phyloP scores from a whole-genome alignment of 2,329 filamentous ascomycete species.

The Fusarium citri region DNA sequence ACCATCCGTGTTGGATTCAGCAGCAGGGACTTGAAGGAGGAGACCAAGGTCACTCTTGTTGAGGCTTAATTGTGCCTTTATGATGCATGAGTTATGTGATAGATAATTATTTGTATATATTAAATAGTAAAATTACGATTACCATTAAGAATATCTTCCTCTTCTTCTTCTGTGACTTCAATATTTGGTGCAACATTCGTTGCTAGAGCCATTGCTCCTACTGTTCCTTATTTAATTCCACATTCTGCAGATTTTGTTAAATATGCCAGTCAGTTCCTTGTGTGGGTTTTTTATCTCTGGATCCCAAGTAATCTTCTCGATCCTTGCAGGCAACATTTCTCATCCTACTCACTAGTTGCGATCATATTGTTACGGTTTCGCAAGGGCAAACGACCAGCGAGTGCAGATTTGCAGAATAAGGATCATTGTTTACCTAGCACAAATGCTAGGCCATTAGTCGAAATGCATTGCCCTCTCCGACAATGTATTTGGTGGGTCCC shows the following conservation, averaged over 20 bases:
- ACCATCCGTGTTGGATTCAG: slow-evolving; percentile 45
- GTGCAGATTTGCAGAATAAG: not conserved
- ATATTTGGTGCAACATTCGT: not conserved
- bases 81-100: slow-evolving; percentile 36
- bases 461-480: not conserved
- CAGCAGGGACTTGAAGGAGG: slow-evolving; percentile 44
- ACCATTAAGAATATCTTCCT: not conserved
- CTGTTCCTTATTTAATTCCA: too few species aligned
- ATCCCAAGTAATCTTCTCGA: too few species aligned
- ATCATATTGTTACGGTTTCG: rapidly evolving
- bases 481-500: not conserved
- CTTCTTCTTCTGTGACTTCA: not conserved
- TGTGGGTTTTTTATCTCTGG: too few species aligned
- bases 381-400: not conserved
- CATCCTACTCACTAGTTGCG: not conserved
- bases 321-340: not conserved
- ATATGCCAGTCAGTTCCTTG: not conserved
- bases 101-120: slow-evolving; percentile 12
- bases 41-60: slow-evolving; percentile 39
- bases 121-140: slow-evolving; percentile 10
- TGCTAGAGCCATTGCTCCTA: not conserved
- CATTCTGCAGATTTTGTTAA: not conserved
- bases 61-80: slow-evolving; percentile 30
- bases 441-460: rapidly evolving
- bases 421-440: not conserved